phyloP scores from a whole-genome alignment of 2,329 filamentous ascomycete species.

The Teratosphaeria gauchensis region DNA sequence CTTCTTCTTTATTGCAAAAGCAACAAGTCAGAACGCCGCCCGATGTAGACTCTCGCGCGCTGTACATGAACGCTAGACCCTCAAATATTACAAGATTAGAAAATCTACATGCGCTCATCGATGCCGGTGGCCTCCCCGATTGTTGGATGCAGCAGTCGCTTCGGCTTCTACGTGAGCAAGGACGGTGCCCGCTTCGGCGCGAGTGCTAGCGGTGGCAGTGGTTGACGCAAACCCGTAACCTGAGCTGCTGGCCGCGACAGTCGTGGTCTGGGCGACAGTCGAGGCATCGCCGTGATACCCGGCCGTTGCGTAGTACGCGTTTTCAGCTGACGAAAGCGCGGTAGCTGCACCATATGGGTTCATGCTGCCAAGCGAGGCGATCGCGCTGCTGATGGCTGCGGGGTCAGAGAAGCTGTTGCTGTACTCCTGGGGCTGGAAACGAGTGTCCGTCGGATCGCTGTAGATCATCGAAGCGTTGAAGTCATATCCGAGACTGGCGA shows the following conservation, averaged over 20 bases:
- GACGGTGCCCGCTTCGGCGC: neutral
- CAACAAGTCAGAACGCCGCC: neutral
- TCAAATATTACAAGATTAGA: neutral
- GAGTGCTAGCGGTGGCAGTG: slow-evolving; percentile 1
- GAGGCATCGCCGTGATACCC: slow-evolving; percentile 13
- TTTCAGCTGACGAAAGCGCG: slow-evolving; percentile 15
- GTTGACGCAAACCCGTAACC: slow-evolving; percentile 13
- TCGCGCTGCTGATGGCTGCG: slow-evolving; percentile 13
- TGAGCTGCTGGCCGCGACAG: slow-evolving; percentile 11
- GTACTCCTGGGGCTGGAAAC: slow-evolving; percentile 18
- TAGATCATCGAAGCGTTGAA: slow-evolving; percentile 1
- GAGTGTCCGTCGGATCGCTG: slow-evolving; percentile 16
- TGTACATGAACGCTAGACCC: neutral
- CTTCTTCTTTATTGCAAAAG: neutral
- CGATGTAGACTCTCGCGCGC: neutral
- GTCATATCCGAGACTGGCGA: slow-evolving; percentile 24
- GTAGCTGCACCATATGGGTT: slow-evolving; percentile 16
- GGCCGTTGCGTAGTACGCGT: slow-evolving; percentile 16
- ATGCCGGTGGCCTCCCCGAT: neutral
- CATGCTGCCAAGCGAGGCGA: slow-evolving; percentile 15
- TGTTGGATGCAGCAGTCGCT: neutral
- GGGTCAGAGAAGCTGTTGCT: slow-evolving; percentile 16
- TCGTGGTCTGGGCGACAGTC: slow-evolving; percentile 2
- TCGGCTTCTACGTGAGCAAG: neutral
- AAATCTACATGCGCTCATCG: neutral